Evolutionary conservation across 805 yeast species (phyloP).

Genomic region (Metschnikowia noctiluminum): DNA sequence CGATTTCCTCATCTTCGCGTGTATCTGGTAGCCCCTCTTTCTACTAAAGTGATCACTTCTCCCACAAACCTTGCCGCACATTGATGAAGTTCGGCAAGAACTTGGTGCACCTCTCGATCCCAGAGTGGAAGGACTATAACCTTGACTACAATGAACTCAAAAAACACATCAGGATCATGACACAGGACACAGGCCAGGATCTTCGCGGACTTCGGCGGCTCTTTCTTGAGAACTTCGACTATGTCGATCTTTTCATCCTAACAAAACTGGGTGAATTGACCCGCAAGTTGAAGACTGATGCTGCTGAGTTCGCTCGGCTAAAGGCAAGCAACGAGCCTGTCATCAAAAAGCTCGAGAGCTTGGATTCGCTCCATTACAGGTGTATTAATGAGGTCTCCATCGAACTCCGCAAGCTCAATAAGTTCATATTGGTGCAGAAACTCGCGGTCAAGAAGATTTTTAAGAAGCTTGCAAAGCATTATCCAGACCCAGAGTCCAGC

Average conservation of each 20-base stretch:
- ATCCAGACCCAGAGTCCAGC: constrained; percentile 23
- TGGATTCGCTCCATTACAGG: constrained; percentile 30
- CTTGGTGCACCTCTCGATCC: constrained; percentile 69
- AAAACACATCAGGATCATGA: constrained; percentile 55
- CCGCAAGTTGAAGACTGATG: constrained; percentile 40
- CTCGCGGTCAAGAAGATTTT: constrained; percentile 70
- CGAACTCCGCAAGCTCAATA: constrained; percentile 59
- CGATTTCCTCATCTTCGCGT: not conserved
- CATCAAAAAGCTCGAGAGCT: constrained; percentile 14
- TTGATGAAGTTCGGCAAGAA: constrained; percentile 85
- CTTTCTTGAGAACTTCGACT: constrained; percentile 58
- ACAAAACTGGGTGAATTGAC: constrained; percentile 66
- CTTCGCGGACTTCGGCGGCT: constrained; percentile 35
- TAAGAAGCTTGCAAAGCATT: constrained; percentile 60
- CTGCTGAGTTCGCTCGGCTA: constrained; percentile 18
- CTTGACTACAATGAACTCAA: constrained; percentile 80
- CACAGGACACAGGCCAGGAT: constrained; percentile 28
- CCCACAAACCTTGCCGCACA: not conserved
- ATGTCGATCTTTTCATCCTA: constrained; percentile 57
- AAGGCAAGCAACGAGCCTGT: constrained; percentile 8
- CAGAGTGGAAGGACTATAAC: constrained; percentile 85
- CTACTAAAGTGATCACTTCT: not conserved
- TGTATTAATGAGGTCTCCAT: constrained; percentile 40
- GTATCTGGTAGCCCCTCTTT: too few species aligned
- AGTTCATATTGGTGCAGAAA: constrained; percentile 69